phyloP scores from a whole-genome alignment of 176 grass and related monocot genomes.

The Ensete glaucum region DNA sequence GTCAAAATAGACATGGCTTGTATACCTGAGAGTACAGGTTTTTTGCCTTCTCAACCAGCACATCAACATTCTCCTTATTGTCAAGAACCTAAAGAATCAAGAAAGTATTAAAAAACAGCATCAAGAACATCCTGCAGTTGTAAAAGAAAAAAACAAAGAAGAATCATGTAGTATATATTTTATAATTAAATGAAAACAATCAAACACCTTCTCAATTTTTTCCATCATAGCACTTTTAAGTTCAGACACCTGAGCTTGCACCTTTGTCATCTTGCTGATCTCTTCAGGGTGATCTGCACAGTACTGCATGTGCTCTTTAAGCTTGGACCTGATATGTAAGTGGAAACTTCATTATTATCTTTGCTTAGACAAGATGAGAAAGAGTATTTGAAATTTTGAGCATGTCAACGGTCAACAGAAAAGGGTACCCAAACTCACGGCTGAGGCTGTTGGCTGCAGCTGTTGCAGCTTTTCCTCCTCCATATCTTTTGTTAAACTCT shows the following conservation, averaged over 20 bases:
- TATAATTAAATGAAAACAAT: not conserved
- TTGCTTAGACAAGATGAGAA: not conserved
- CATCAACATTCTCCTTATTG: not conserved
- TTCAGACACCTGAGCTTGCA: not conserved
- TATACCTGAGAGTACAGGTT: not conserved
- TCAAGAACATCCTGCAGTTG: not conserved
- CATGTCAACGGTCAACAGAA: not conserved
- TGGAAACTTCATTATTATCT: not conserved
- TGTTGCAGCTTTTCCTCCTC: not conserved
- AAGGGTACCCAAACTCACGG: not conserved
- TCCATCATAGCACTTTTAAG: not conserved
- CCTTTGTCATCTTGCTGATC: not conserved
- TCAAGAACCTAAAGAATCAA: not conserved
- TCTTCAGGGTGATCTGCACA: not conserved
- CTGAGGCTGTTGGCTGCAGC: not conserved
- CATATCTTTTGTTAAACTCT: not conserved
- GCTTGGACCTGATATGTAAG: not conserved
- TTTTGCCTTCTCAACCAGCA: not conserved
- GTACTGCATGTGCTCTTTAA: slow-evolving; percentile 1
- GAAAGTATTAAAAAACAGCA: not conserved
- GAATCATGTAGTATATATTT: not conserved
- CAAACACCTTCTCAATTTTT: slow-evolving; percentile 1
- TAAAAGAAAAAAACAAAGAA: not conserved
- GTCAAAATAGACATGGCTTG: not conserved
- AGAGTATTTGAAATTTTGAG: not conserved